Conservation (phyloP, 139 green algal species). For the Chlamydomonas incerta region DNA sequence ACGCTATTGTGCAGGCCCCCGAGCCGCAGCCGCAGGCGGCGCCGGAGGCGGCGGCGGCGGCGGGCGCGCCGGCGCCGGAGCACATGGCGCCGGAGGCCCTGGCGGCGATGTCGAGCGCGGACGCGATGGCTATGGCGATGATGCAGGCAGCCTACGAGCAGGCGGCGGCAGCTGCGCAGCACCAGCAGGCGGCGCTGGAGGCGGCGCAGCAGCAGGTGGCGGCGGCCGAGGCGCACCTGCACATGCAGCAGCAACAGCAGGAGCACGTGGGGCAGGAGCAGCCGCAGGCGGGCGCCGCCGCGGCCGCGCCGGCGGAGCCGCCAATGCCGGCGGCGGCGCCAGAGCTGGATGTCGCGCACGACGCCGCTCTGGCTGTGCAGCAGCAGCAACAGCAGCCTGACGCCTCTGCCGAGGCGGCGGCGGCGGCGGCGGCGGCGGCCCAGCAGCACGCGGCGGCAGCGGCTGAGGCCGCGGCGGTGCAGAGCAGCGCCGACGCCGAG, state of each 20-base stretch:
- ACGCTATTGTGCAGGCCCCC: background rate
- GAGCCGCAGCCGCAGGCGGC: background rate
- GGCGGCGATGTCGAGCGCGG: background rate
- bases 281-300: background rate
- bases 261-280: background rate
- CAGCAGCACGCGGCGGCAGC: background rate
- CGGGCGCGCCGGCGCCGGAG: background rate
- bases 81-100: background rate
- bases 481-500: no score
- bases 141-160: background rate
- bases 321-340: no score
- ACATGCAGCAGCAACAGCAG: background rate
- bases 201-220: background rate
- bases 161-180: background rate
- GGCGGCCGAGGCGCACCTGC: background rate
- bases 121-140: background rate
- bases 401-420: background rate
- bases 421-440: background rate
- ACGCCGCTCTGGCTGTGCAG: background rate
- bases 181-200: background rate
- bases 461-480: no score
- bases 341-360: background rate
- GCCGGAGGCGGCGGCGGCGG: background rate
- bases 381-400: background rate
- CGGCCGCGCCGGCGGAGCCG: background rate